Evolutionary conservation across 805 yeast species (phyloP).

Genomic region (Hermanozyma aechmeae): DNA sequence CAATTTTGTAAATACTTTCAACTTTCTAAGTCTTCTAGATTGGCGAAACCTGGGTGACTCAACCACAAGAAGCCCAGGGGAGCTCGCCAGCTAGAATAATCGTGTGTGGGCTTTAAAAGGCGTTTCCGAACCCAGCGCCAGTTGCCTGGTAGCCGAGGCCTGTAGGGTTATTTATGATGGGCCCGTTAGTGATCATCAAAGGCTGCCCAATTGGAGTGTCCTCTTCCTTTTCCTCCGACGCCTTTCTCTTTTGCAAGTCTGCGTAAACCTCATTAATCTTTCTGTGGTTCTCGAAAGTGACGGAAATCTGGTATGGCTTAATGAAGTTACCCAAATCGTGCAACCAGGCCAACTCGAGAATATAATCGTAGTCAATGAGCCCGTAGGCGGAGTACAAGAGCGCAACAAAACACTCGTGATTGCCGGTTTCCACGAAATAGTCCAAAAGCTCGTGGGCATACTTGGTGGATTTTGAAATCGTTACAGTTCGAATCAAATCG

Average conservation of each 20-base stretch:
- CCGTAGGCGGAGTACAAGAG: constrained; percentile 81
- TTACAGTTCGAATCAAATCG: constrained; percentile 88
- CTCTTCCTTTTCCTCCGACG: constrained; percentile 41
- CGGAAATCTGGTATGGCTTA: constrained; percentile 85
- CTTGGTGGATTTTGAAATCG: constrained; percentile 66
- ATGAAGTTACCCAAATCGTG: constrained; percentile 74
- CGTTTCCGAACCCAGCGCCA: constrained; percentile 63
- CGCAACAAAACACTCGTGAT: constrained; percentile 91
- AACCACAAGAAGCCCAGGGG: constrained; percentile 2
- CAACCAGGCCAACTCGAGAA: constrained; percentile 86
- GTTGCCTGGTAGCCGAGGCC: constrained; percentile 61
- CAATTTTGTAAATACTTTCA: background rate
- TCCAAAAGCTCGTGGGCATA: constrained; percentile 82
- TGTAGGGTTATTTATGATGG: constrained; percentile 28
- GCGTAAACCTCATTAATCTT: constrained; percentile 54
- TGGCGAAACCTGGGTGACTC: background rate
- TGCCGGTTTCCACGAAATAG: constrained; percentile 94
- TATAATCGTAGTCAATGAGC: constrained; percentile 70
- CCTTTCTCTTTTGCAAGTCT: constrained; percentile 65
- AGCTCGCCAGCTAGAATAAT: constrained; percentile 1
- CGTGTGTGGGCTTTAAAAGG: constrained; percentile 12
- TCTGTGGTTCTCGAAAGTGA: constrained; percentile 70
- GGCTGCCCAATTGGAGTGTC: constrained; percentile 53
- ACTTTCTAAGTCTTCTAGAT: background rate
- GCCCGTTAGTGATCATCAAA: constrained; percentile 75